Conservation (phyloP, 78 protist species). For the Bigelowiella natans region DNA sequence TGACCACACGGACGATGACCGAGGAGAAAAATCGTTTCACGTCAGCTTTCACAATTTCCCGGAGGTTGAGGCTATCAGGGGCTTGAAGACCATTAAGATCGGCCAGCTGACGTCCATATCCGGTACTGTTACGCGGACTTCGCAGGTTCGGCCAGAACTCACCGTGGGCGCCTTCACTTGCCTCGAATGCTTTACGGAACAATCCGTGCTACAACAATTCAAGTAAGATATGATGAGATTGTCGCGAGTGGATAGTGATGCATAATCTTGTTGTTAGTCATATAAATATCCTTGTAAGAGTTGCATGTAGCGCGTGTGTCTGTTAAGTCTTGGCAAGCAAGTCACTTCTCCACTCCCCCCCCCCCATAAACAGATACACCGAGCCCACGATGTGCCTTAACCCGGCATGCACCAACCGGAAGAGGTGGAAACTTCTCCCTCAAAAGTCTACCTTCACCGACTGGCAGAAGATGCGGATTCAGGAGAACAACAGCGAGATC, state of each 20-base stretch:
- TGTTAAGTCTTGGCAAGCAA: not conserved
- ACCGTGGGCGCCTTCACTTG: constrained; percentile 76
- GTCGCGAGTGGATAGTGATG: not conserved
- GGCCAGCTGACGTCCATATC: constrained; percentile 31
- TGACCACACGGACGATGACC: not conserved
- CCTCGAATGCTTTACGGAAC: constrained; percentile 2
- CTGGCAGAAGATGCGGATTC: constrained; percentile 85
- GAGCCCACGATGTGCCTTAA: constrained; percentile 8
- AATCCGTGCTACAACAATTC: constrained; percentile 78
- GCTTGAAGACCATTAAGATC: not conserved
- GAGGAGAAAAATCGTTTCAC: not conserved
- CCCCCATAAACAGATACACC: not conserved
- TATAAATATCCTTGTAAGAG: not conserved
- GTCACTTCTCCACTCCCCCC: not conserved
- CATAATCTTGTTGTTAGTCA: not conserved
- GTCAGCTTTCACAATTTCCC: not conserved
- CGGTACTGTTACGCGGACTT: constrained; percentile 93
- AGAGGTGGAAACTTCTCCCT: constrained; percentile 50
- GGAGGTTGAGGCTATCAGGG: not conserved
- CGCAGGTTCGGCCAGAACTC: constrained; percentile 94
- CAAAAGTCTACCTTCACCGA: constrained; percentile 71
- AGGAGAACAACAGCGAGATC: constrained; percentile 46
- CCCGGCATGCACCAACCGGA: constrained; percentile 51
- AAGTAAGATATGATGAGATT: constrained; percentile 76
- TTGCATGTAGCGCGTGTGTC: not conserved